phyloP scores from a whole-genome alignment of 2,329 filamentous ascomycete species.

The Fusarium aywerte region DNA sequence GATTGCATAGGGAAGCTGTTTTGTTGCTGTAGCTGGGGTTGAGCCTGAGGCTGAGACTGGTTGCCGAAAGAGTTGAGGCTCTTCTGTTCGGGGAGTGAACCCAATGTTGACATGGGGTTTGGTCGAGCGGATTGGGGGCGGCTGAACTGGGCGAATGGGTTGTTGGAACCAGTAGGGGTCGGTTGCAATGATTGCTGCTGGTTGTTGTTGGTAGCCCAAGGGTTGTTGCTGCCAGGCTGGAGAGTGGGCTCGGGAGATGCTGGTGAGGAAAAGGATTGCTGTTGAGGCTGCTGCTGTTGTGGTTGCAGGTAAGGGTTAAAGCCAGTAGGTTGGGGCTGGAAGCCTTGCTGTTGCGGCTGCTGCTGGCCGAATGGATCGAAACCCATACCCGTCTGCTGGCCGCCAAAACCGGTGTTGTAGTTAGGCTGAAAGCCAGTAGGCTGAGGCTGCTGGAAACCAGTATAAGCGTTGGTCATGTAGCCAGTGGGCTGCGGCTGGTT shows the following conservation, averaged over 20 bases:
- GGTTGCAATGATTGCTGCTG: constrained; percentile 75
- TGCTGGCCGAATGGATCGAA: constrained; percentile 75
- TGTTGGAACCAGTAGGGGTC: constrained; percentile 94
- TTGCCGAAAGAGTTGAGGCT: constrained; percentile 69
- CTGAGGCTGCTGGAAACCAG: constrained; percentile 60
- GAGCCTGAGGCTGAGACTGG: constrained; percentile 55
- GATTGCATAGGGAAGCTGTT: constrained; percentile 50
- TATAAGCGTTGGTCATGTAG: constrained; percentile 68
- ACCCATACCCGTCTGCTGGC: constrained; percentile 69
- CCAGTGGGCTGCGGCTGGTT: constrained; percentile 83
- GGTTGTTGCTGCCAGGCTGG: constrained; percentile 90
- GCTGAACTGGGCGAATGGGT: constrained; percentile 87
- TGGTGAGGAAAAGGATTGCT: constrained; percentile 55
- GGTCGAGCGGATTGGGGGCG: constrained; percentile 65
- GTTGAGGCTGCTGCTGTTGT: constrained; percentile 51
- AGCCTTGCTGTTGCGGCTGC: constrained; percentile 55
- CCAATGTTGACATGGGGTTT: constrained; percentile 73
- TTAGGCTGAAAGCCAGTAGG: constrained; percentile 66
- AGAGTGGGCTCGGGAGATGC: constrained; percentile 68
- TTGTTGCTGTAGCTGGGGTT: constrained; percentile 56
- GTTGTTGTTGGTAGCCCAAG: constrained; percentile 78
- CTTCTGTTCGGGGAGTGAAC: constrained; percentile 84
- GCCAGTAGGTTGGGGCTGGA: constrained; percentile 64
- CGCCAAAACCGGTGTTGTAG: constrained; percentile 74
- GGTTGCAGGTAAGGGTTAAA: constrained; percentile 62